These are phyloP conservation scores for Stachybotrys elegans DNA, from an alignment of 2,329 filamentous ascomycete genomes.

Conservation along the genomic window DNA sequence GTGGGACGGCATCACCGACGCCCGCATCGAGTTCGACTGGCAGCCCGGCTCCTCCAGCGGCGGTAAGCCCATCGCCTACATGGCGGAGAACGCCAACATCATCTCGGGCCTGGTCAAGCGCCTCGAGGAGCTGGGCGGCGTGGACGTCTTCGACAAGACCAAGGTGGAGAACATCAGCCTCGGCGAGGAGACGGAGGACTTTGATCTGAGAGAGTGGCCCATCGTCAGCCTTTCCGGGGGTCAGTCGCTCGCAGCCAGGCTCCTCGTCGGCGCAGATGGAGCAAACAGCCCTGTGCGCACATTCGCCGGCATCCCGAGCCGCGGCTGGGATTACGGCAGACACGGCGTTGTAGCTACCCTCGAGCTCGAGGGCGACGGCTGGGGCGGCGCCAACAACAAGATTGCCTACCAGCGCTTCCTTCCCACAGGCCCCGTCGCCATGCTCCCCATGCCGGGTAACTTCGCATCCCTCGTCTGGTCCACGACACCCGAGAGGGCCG, in stretches of 20 bases:
- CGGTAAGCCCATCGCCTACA: conserved; percentile 76
- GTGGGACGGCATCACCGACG: conserved; percentile 89
- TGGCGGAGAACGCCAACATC: conserved; percentile 92
- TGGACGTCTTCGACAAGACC: conserved; percentile 70
- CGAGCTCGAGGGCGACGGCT: conserved; percentile 58
- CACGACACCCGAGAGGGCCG: conserved; percentile 75
- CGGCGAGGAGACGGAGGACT: conserved; percentile 61
- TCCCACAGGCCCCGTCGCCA: conserved; percentile 83
- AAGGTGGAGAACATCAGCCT: conserved; percentile 76
- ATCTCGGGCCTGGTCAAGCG: conserved; percentile 71
- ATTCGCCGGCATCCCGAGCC: conserved; percentile 80
- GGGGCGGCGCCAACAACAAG: conserved; percentile 51
- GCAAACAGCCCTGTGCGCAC: conserved; percentile 88
- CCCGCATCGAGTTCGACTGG: conserved; percentile 87
- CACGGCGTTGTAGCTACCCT: conserved; percentile 91
- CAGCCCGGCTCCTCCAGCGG: conserved; percentile 36
- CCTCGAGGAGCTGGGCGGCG: conserved; percentile 62
- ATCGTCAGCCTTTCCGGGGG: conserved; percentile 69
- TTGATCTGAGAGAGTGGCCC: conserved; percentile 84
- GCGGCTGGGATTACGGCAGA: conserved; percentile 89
- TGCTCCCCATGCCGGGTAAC: conserved; percentile 82
- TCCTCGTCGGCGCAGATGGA: conserved; percentile 90
- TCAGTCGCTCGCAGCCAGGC: conserved; percentile 66
- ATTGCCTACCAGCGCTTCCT: conserved; percentile 94
- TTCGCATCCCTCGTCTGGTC: conserved; percentile 90